Percentiles rank a stretch among this genome's conserved stretches.
Evolutionary conservation across 768 basidiomycete genomes (phyloP).

Genomic region (Mycena kentingensis): DNA sequence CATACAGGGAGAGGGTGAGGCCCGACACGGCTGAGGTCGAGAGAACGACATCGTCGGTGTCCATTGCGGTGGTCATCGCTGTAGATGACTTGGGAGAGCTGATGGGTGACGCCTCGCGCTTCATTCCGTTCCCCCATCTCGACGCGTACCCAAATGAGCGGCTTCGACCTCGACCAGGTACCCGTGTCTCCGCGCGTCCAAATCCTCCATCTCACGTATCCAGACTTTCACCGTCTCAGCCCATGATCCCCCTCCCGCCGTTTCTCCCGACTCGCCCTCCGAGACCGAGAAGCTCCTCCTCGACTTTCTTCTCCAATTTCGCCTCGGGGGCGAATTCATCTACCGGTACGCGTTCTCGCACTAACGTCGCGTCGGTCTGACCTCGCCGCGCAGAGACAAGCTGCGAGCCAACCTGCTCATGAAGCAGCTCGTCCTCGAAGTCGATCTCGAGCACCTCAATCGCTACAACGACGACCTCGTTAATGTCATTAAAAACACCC

Average conservation of each 20-base stretch:
- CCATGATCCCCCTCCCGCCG: conserved; percentile 58
- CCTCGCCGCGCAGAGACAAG: conserved; percentile 61
- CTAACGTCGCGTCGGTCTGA: background rate
- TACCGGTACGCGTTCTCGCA: conserved; percentile 63
- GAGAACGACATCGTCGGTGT: conserved; percentile 78
- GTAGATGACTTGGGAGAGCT: background rate
- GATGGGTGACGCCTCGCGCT: no score
- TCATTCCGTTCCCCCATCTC: no score
- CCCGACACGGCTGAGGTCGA: conserved; percentile 73
- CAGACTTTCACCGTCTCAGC: conserved; percentile 81
- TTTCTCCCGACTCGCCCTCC: conserved; percentile 70
- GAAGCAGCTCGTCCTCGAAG: conserved; percentile 84
- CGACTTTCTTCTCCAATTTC: conserved; percentile 86
- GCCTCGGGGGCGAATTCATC: conserved; percentile 87
- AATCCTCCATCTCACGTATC: conserved; percentile 9
- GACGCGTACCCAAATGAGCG: no score
- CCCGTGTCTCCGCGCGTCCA: no score
- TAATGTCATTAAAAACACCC: conserved; percentile 85
- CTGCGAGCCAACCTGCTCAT: conserved; percentile 86
- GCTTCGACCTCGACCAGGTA: no score
- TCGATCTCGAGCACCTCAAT: conserved; percentile 76
- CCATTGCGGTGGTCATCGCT: conserved; percentile 54
- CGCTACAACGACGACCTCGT: conserved; percentile 94
- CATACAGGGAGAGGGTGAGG: conserved; percentile 73
- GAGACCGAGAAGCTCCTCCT: conserved; percentile 78